Evolutionary conservation across 2,329 filamentous ascomycete genomes (phyloP).

Genomic region (Aspergillus hortae): DNA sequence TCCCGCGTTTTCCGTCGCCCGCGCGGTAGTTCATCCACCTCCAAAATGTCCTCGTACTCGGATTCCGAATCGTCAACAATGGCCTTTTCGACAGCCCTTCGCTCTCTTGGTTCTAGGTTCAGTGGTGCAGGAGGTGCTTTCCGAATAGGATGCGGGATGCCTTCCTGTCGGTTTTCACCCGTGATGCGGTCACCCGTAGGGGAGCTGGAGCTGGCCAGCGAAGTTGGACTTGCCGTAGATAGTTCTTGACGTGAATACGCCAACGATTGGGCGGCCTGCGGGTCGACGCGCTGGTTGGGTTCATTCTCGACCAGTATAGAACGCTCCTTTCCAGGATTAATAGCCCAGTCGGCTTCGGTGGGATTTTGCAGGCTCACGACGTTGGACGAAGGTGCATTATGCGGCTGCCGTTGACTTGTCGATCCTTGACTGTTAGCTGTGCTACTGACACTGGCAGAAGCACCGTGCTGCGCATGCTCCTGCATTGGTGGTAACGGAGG

Average conservation of each 20-base stretch:
- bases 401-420: background rate
- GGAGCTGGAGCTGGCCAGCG: conserved; percentile 20
- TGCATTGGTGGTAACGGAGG: conserved; percentile 31
- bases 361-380: conserved; percentile 3
- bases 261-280: conserved; percentile 9
- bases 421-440: background rate
- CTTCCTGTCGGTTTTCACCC: conserved; percentile 15
- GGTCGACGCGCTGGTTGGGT: conserved; percentile 5
- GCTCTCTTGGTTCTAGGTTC: conserved; percentile 56
- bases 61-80: conserved; percentile 67
- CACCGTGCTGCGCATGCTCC: conserved; percentile 9
- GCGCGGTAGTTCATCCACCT: conserved; percentile 64
- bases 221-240: conserved; percentile 15
- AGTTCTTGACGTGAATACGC: conserved; percentile 14
- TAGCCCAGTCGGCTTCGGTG: conserved; percentile 1
- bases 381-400: background rate
- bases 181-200: conserved; percentile 14
- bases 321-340: background rate
- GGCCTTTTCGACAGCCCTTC: conserved; percentile 41
- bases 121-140: conserved; percentile 85
- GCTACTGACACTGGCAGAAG: conserved; percentile 8
- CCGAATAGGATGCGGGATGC: conserved; percentile 59
- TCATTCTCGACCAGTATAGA: background rate
- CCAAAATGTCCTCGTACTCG: conserved; percentile 76
- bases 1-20: conserved; percentile 81